Evolutionary conservation across 305 asterid species (phyloP).

Genomic region (Plantago rigida): DNA sequence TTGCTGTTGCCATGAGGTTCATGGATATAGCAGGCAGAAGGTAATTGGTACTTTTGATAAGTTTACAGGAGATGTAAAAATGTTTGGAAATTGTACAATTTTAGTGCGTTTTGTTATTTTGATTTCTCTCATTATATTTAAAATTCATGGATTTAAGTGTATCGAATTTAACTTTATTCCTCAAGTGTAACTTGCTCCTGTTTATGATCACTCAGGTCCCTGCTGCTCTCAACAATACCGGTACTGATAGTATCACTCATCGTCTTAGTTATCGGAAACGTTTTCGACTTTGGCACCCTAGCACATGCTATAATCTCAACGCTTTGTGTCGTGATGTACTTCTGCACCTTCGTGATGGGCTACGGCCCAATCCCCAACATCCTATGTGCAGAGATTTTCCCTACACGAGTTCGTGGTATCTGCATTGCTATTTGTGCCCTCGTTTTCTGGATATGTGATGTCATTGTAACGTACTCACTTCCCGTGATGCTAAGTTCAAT

Average conservation of each 20-base stretch:
- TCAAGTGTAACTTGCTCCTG: constrained; percentile 7
- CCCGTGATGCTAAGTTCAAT: constrained; percentile 46
- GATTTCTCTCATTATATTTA: no score
- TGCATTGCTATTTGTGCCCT: constrained; percentile 56
- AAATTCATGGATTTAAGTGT: not conserved
- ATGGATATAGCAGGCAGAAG: constrained; percentile 65
- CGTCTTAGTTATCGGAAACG: constrained; percentile 36
- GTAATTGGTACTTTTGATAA: constrained; percentile 21
- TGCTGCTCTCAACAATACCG: constrained; percentile 54
- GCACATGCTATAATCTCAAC: constrained; percentile 48
- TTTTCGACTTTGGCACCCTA: constrained; percentile 30
- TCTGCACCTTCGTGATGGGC: constrained; percentile 55
- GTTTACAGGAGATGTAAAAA: not conserved
- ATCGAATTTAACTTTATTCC: not conserved
- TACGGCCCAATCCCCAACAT: constrained; percentile 66
- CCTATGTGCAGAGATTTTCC: constrained; percentile 59
- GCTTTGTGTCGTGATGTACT: constrained; percentile 40
- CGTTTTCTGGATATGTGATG: constrained; percentile 39
- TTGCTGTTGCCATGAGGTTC: constrained; percentile 57
- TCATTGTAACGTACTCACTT: constrained; percentile 41
- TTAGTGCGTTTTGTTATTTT: not conserved
- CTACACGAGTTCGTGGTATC: constrained; percentile 48
- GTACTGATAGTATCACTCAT: constrained; percentile 40
- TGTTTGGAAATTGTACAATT: not conserved
- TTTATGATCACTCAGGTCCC: constrained; percentile 35